Evolutionary conservation across 2,329 filamentous ascomycete genomes (phyloP).

Genomic region (Clonostachys chloroleuca): DNA sequence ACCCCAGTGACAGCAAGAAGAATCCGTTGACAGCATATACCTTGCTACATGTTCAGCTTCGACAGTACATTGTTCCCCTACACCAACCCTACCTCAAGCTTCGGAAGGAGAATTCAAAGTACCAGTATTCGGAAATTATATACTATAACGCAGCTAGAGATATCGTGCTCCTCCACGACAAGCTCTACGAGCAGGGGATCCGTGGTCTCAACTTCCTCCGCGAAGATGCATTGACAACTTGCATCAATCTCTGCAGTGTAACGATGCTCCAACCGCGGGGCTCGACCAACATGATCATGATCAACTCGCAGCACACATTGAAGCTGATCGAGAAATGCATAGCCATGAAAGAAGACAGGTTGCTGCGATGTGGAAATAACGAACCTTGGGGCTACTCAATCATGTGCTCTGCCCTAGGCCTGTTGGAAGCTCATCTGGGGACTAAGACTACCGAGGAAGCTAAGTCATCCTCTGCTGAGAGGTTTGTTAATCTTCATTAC

Average conservation of each 20-base stretch:
- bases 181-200: conserved; percentile 53
- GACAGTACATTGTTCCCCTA: conserved; percentile 58
- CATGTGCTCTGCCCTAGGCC: conserved; percentile 55
- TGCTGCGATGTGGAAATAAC: conserved; percentile 58
- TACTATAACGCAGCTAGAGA: conserved; percentile 60
- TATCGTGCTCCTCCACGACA: conserved; percentile 58
- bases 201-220: conserved; percentile 55
- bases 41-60: conserved; percentile 54
- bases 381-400: conserved; percentile 62
- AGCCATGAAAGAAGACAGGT: conserved; percentile 55
- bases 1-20: conserved; percentile 30
- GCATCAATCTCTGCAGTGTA: conserved; percentile 57
- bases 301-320: conserved; percentile 55
- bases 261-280: conserved; percentile 55
- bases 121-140: conserved; percentile 58
- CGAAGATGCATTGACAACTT: conserved; percentile 54
- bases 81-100: conserved; percentile 58
- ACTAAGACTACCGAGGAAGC: conserved; percentile 52
- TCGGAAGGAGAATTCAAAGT: conserved; percentile 54
- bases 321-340: conserved; percentile 59
- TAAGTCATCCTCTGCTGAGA: conserved; percentile 54
- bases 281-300: conserved; percentile 59
- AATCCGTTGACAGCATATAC: conserved; percentile 57
- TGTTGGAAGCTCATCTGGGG: conserved; percentile 55
- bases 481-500: conserved; percentile 55